These are phyloP conservation scores for Suillus fuscotomentosus DNA, from an alignment of 768 basidiomycete genomes.

Conservation along the genomic window DNA sequence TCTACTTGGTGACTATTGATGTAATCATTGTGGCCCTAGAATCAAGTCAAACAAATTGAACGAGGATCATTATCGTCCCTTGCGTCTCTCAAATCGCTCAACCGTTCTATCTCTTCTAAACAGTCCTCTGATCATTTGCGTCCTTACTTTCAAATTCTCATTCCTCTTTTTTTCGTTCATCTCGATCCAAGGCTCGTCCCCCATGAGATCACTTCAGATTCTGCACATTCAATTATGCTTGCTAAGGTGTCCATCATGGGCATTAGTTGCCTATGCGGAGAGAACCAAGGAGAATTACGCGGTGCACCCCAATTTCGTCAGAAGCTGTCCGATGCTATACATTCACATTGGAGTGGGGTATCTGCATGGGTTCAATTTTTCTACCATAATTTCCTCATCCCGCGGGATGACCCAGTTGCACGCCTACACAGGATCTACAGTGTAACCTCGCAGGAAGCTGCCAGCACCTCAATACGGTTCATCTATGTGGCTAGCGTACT, in stretches of 20 bases:
- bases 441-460: background rate
- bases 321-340: background rate
- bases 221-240: background rate
- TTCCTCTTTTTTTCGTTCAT: conserved; percentile 1
- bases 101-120: conserved; percentile 1
- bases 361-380: background rate
- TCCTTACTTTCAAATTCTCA: background rate
- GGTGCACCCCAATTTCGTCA: conserved; percentile 1
- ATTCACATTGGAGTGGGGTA: background rate
- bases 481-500: background rate
- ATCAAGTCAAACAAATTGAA: background rate
- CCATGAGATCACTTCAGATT: background rate
- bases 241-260: background rate
- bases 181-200: background rate
- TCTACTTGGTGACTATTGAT: background rate
- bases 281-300: background rate
- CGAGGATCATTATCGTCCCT: background rate
- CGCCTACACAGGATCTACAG: background rate
- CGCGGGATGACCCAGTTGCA: background rate
- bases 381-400: background rate
- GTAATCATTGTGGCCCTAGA: background rate
- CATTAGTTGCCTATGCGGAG: background rate
- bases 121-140: background rate
- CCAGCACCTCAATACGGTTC: background rate
- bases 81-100: background rate